These are phyloP conservation scores for Annulohypoxylon stygium DNA, from an alignment of 495 filamentous ascomycete genomes.

Conservation along the genomic window DNA sequence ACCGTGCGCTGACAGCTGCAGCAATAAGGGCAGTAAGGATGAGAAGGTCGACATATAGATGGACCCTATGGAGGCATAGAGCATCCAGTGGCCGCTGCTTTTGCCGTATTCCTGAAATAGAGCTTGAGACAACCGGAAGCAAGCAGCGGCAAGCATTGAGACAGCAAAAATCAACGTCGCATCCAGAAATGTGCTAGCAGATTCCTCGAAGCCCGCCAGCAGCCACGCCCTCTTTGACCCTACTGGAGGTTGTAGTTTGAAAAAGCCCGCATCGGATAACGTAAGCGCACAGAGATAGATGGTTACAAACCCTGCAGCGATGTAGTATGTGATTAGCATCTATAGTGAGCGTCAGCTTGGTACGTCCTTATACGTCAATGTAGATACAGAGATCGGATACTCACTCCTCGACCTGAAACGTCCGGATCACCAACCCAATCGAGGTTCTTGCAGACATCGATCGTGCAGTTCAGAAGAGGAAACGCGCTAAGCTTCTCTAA, in stretches of 20 bases:
- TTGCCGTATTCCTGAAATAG: background rate
- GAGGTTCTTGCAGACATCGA: slow-evolving; percentile 22
- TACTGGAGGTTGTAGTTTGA: background rate
- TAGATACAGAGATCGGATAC: background rate
- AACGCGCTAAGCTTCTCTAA: background rate
- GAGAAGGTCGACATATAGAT: slow-evolving; percentile 35
- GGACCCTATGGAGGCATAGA: slow-evolving; percentile 26
- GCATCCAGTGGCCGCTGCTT: slow-evolving; percentile 19
- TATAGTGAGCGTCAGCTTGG: background rate
- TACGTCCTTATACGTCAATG: background rate
- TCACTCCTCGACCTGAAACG: slow-evolving; percentile 28
- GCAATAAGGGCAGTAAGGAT: slow-evolving; percentile 16
- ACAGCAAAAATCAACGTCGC: slow-evolving; percentile 21
- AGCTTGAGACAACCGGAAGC: slow-evolving; percentile 23
- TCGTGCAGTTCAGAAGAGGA: slow-evolving; percentile 2
- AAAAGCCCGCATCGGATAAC: background rate
- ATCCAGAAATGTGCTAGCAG: slow-evolving; percentile 33
- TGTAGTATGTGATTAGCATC: slow-evolving; percentile 29
- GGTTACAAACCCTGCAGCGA: slow-evolving; percentile 18
- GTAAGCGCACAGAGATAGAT: slow-evolving; percentile 12
- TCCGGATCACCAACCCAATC: slow-evolving; percentile 24
- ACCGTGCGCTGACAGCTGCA: slow-evolving; percentile 14
- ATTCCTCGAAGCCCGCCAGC: slow-evolving; percentile 19
- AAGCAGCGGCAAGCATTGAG: slow-evolving; percentile 32
- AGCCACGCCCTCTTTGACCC: background rate